Evolutionary conservation across 306 rosid species (phyloP).

Genomic region (Casuarina cunninghamiana): DNA sequence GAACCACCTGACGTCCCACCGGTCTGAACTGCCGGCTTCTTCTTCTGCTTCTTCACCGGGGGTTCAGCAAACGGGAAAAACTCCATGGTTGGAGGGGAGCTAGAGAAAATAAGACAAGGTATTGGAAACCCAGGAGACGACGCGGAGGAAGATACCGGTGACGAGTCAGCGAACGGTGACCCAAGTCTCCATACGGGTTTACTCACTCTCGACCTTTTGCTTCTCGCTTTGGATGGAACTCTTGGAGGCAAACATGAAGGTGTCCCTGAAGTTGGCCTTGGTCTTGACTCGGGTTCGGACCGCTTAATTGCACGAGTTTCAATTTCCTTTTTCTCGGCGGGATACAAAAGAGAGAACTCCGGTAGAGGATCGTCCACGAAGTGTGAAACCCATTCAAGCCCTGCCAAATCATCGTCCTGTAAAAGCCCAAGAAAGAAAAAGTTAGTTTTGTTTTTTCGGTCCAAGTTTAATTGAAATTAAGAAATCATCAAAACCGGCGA

Average conservation of each 20-base stretch:
- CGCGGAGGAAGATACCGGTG: slow-evolving; percentile 43
- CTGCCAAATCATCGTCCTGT: slow-evolving; percentile 82
- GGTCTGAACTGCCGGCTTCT: slow-evolving; percentile 37
- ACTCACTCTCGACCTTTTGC: slow-evolving; percentile 35
- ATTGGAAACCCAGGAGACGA: slow-evolving; percentile 46
- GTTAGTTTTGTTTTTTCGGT: background rate
- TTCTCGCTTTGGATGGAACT: slow-evolving; percentile 60
- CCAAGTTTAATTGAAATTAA: background rate
- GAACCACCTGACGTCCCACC: slow-evolving; percentile 17
- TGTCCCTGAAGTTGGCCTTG: slow-evolving; percentile 23
- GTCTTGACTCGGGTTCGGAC: slow-evolving; percentile 42
- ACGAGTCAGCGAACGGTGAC: slow-evolving; percentile 33
- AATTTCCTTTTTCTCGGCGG: slow-evolving; percentile 32
- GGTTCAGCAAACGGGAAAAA: slow-evolving; percentile 23
- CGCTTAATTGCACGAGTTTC: slow-evolving; percentile 18
- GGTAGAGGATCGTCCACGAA: slow-evolving; percentile 78
- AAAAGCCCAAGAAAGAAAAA: background rate
- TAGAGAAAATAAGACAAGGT: slow-evolving; percentile 26
- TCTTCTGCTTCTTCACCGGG: slow-evolving; percentile 71
- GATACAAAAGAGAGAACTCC: slow-evolving; percentile 49
- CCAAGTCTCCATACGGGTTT: slow-evolving; percentile 28
- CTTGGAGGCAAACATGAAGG: slow-evolving; percentile 37
- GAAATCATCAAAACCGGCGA: background rate
- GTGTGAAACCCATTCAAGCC: slow-evolving; percentile 88
- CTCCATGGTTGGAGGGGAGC: slow-evolving; percentile 24